Evolutionary conservation across 306 rosid species (phyloP).

Genomic region (Cyclanthera cordifolia): DNA sequence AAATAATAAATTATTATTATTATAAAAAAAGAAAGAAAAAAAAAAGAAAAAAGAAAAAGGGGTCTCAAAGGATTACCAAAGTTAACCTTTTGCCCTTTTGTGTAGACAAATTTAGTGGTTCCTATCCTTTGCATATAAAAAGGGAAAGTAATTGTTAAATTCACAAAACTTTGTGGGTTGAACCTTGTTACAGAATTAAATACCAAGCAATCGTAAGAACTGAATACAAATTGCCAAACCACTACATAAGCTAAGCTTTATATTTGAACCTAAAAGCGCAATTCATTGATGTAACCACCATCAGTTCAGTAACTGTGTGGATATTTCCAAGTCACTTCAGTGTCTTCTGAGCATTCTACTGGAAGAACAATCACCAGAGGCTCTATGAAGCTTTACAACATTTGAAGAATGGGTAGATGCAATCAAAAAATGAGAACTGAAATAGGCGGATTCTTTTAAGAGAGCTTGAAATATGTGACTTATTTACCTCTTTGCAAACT

Average conservation of each 20-base stretch:
- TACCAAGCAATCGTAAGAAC: neutral
- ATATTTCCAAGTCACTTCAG: neutral
- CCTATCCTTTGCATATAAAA: neutral
- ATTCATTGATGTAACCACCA: neutral
- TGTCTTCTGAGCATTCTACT: neutral
- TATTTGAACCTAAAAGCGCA: neutral
- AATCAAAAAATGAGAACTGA: neutral
- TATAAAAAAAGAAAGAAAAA: neutral
- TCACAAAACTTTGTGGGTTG: neutral
- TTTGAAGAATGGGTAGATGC: neutral
- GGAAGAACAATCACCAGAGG: neutral
- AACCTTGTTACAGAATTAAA: neutral
- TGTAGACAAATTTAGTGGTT: neutral
- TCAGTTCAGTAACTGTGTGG: neutral
- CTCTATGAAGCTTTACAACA: neutral
- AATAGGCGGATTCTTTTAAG: neutral
- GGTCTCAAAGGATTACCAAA: neutral
- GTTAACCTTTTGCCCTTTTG: neutral
- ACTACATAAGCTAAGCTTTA: neutral
- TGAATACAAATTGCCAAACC: neutral
- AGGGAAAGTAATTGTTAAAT: neutral
- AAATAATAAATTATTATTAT: too few species aligned
- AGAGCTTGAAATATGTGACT: neutral
- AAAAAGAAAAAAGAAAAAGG: neutral
- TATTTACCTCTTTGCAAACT: conserved; percentile 69